Percentiles rank a stretch among this genome's conserved stretches.
phyloP scores from a whole-genome alignment of 2,329 filamentous ascomycete species.

The Mycocentrospora acerina region DNA sequence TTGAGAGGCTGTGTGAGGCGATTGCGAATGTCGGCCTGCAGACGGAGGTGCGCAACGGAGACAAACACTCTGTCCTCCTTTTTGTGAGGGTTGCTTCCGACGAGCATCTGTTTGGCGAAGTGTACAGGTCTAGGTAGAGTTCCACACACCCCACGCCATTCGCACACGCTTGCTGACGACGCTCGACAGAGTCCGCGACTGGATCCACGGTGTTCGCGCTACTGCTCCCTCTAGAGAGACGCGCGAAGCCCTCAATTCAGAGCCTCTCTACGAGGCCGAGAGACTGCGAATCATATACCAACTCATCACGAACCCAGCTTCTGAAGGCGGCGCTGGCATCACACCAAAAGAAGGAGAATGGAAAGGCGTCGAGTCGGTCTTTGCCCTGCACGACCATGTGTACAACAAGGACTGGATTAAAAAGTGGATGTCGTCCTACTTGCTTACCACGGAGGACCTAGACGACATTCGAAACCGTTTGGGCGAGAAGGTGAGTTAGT shows the following conservation, averaged over 20 bases:
- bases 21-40: constrained; percentile 79
- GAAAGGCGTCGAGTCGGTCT: constrained; percentile 53
- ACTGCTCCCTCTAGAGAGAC: constrained; percentile 75
- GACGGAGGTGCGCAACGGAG: constrained; percentile 82
- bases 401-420: constrained; percentile 58
- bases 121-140: constrained; percentile 73
- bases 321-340: constrained; percentile 53
- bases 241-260: constrained; percentile 64
- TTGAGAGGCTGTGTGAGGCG: constrained; percentile 73
- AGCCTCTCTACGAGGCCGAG: constrained; percentile 85
- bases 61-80: constrained; percentile 72
- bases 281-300: constrained; percentile 84
- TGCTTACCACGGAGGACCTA: constrained; percentile 50
- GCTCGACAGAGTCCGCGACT: constrained; percentile 76
- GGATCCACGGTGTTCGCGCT: constrained; percentile 84
- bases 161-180: not conserved
- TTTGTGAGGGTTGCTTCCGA: constrained; percentile 80
- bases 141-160: not conserved
- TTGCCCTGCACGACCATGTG: constrained; percentile 52
- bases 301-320: constrained; percentile 57
- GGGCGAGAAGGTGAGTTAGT: constrained; percentile 46
- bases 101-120: constrained; percentile 72
- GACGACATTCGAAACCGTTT: constrained; percentile 54
- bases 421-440: constrained; percentile 52
- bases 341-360: constrained; percentile 54